phyloP scores from a whole-genome alignment of 108 stramenopile genomes.

The Skeletonema grethae region DNA sequence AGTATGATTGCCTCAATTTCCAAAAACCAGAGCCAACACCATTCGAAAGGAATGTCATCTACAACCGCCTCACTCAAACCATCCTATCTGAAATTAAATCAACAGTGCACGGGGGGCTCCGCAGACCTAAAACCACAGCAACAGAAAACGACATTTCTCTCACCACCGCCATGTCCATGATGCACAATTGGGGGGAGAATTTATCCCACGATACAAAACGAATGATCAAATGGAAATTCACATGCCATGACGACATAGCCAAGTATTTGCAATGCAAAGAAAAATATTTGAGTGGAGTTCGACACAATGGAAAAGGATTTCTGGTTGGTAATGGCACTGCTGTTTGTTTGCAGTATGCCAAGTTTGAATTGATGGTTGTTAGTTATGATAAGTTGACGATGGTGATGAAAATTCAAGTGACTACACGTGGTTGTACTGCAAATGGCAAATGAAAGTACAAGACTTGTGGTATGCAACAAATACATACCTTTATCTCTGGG shows the following conservation, averaged over 20 bases:
- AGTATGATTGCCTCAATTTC: not conserved
- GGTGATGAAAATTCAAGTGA: not conserved
- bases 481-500: too few species aligned
- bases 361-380: not conserved
- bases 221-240: conserved; percentile 2
- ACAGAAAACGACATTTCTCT: not conserved
- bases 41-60: not conserved
- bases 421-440: not conserved
- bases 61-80: not conserved
- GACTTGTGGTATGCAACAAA: too few species aligned
- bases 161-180: not conserved
- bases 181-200: not conserved
- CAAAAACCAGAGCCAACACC: not conserved
- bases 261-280: not conserved
- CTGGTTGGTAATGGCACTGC: not conserved
- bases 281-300: not conserved
- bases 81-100: not conserved
- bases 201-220: not conserved
- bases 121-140: not conserved
- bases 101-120: not conserved
- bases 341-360: not conserved
- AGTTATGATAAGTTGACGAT: not conserved
- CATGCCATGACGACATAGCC: not conserved
- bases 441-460: not conserved
- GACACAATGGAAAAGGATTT: conserved; percentile 9